Base-by-base conservation (phyloP, 2,329 filamentous ascomycete species). In the Epichloe typhina region DNA sequence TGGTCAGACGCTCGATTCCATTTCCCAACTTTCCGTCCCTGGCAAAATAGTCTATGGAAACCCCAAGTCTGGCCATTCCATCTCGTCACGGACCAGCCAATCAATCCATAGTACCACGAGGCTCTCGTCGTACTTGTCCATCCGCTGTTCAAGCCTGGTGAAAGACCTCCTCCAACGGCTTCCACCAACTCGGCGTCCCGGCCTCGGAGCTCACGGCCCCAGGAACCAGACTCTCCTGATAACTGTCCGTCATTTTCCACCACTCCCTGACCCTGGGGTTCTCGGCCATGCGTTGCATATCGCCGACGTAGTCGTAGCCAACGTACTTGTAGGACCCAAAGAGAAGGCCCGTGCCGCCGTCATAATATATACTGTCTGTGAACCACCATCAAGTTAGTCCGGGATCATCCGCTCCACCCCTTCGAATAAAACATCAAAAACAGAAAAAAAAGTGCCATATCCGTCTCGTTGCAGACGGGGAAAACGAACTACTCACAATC, bases 251-350 rank as follows among this genome's bases (percentile, higher is more conserved):
- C 80, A 90, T 83, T 52, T 70, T 71, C 86, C 86, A 91, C 87
- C 86, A 91, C 64, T 85, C 81, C 50, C 79, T 75, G 36, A 90
- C 83, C 61, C 82, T 83, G 1, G 79, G 75, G 58, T 89, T 88
- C 52, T 79, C 79, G 1, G 75, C 73, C 85, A 90, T 89, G 54
- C 72, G 74, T 64, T 79, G 75, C 87, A 91, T 90, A 61, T 91
- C 86, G 9, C 73, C 82, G 2, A 77, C 80, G 53, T 79, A 89
- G 55, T 87, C 76, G 53, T 76, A 76, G 0, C 87, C 86, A n/a
- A 84, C 72, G 59, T 90, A 91, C 64, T 87, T 89, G 72, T 89
- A 88, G 23, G 72, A 80, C 0, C 84, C 83, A 62, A 90, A 90
- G 1, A 91, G 72, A 41, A 82, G 82, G 50, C 77, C 69, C 0